Evolutionary conservation across 202 grass and related monocot genomes (phyloP), one percentile per base, ranked within the genome.

Genomic region (Miscanthus sacchariflorus): DNA sequence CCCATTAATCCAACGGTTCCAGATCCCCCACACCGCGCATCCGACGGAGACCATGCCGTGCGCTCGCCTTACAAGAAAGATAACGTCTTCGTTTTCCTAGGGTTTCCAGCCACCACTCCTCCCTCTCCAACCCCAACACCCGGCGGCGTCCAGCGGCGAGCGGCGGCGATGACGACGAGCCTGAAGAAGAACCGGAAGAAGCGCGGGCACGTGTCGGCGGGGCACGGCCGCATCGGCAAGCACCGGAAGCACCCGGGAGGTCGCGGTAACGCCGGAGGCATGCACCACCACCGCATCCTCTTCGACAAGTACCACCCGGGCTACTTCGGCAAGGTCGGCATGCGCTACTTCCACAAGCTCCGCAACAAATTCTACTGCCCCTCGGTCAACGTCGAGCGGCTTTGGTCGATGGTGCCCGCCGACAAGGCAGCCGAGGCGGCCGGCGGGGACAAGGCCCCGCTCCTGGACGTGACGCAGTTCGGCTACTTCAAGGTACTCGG

Each of bases 241-340:
- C 93, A 95, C 87, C 81, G 93, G 5, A 93, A 95, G 94, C 89
- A 93, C 52, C 94, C 91, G 0, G 91, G 94, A 4, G 94, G 94
- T 0, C 90, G 91, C 30, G 91, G 94, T 9, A 96, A 96, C 85
- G 94, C 94, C 58, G 94, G 91, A 8, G 94, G 94, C 24, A 86
- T 96, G 94, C 94, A 96, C 87, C 94, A 93, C 85, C 94, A 96
- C 89, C 94, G 94, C 25, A 96, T 93, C 80, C 91, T 96, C 85
- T 93, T 96, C 85, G 90, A 96, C 82, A 96, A 96, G 87, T 96
- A 96, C 82, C 94, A 96, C 64, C 94, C 89, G 0, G 94, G 91
- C 1, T 96, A 90, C 85, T 93, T 96, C 71, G 94, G 94, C 35
- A 96, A 96, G 89, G 94, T 96, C 28, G 94, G 94, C 58, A 96